Evolutionary conservation across 163 green algal genomes (phyloP).

Genomic region (Coccomyxa subellipsoidea): DNA sequence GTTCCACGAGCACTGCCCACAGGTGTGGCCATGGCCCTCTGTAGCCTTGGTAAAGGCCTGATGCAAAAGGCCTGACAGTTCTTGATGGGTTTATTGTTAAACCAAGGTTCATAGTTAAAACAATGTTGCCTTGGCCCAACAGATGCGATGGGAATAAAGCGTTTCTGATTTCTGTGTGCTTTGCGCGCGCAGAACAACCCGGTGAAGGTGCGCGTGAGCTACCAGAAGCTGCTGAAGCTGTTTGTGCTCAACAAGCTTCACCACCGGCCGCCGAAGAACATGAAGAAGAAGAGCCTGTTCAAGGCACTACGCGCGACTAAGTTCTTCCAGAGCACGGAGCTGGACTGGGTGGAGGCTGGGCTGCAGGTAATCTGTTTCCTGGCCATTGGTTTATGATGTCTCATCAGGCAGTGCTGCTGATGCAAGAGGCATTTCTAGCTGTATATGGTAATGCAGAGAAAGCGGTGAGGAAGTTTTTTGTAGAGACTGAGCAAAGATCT

Average conservation of each 20-base stretch:
- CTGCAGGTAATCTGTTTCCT: slow-evolving; percentile 64
- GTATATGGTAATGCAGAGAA: no score
- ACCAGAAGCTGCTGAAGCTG: slow-evolving; percentile 99
- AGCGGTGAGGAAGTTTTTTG: no score
- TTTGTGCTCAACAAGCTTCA: slow-evolving; percentile 97
- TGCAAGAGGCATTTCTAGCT: no score
- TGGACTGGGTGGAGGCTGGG: slow-evolving; percentile 99
- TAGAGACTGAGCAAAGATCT: no score
- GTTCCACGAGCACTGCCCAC: slow-evolving; percentile 95
- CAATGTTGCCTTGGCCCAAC: no score
- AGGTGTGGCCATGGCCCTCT: slow-evolving; percentile 2
- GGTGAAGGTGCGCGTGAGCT: slow-evolving; percentile 96
- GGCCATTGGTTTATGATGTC: no score
- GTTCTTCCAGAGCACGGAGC: slow-evolving; percentile 99
- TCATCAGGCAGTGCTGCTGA: neutral
- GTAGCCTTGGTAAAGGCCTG: neutral
- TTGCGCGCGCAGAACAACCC: slow-evolving; percentile 90
- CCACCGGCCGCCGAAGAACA: slow-evolving; percentile 79
- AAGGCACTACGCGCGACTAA: slow-evolving; percentile 92
- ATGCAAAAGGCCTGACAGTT: no score
- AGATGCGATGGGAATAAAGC: no score
- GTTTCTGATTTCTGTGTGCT: neutral
- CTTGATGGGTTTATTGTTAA: no score
- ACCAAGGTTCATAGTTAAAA: no score
- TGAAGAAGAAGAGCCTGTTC: slow-evolving; percentile 97